phyloP scores from a whole-genome alignment of 2,329 filamentous ascomycete genomes.

The Pseudocercospora musae region DNA sequence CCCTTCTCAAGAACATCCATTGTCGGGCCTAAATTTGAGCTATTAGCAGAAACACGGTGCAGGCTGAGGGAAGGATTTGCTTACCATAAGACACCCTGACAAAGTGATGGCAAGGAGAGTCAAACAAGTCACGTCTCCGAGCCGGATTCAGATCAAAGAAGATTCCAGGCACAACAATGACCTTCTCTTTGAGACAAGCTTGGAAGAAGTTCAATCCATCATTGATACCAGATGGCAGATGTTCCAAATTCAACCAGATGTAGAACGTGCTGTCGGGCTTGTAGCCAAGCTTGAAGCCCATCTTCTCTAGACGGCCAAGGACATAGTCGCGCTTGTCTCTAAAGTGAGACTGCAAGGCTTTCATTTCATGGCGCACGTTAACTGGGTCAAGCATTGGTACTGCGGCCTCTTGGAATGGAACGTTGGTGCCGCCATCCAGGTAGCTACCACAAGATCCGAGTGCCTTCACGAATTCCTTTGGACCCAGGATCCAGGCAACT shows the following conservation, averaged over 20 bases:
- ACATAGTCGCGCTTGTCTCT: slow-evolving; percentile 90
- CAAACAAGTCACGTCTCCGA: slow-evolving; percentile 84
- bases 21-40: slow-evolving; percentile 53
- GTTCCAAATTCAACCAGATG: slow-evolving; percentile 68
- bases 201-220: slow-evolving; percentile 97
- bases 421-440: slow-evolving; percentile 90
- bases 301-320: slow-evolving; percentile 70
- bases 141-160: slow-evolving; percentile 97
- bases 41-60: neutral
- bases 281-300: slow-evolving; percentile 78
- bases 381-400: slow-evolving; percentile 87
- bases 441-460: slow-evolving; percentile 91
- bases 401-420: slow-evolving; percentile 92
- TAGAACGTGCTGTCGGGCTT: slow-evolving; percentile 93
- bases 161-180: slow-evolving; percentile 94
- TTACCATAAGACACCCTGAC: slow-evolving; percentile 74
- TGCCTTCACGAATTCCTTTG: slow-evolving; percentile 91
- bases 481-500: slow-evolving; percentile 84
- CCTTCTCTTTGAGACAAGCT: slow-evolving; percentile 86
- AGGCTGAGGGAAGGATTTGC: too few relatives aligned
- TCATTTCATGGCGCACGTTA: slow-evolving; percentile 81
- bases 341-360: slow-evolving; percentile 85
- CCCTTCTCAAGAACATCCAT: slow-evolving; percentile 77
- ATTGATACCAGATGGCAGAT: slow-evolving; percentile 74
- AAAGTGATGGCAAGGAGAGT: slow-evolving; percentile 89